Conservation (phyloP, 768 basidiomycete genomes). For the Thelephora aurantiotincta region DNA sequence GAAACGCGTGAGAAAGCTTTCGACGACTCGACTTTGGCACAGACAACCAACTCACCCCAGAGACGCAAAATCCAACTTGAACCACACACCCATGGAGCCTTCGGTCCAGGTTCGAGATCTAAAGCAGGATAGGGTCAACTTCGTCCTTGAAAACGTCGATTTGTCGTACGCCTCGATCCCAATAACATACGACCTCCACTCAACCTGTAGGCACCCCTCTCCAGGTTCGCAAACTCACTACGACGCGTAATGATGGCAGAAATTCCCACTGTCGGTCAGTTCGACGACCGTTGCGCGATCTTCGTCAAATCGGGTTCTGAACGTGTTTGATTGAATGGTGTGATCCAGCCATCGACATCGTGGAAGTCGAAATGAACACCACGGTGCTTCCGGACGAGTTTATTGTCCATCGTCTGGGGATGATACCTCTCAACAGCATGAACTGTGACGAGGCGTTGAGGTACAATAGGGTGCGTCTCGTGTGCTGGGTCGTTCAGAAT, state of each 20-base stretch:
- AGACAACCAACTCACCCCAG: too few species aligned
- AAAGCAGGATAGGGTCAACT: slow-evolving; percentile 76
- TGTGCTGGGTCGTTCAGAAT: neutral
- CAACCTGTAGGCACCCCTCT: slow-evolving; percentile 6
- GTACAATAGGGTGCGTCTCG: slow-evolving; percentile 46
- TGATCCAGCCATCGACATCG: slow-evolving; percentile 83
- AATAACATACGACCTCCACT: neutral
- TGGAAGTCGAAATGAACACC: slow-evolving; percentile 83
- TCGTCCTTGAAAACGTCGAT: slow-evolving; percentile 92
- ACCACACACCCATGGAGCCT: slow-evolving; percentile 27
- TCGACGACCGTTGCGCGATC: neutral
- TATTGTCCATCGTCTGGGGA: slow-evolving; percentile 89
- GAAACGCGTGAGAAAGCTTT: too few species aligned
- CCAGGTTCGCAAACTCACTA: slow-evolving; percentile 33
- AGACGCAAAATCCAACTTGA: too few species aligned
- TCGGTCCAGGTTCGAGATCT: slow-evolving; percentile 74
- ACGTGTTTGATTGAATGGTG: neutral
- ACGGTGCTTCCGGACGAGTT: slow-evolving; percentile 94
- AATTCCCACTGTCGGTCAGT: slow-evolving; percentile 87
- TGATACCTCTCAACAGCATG: slow-evolving; percentile 79
- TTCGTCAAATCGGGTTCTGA: neutral
- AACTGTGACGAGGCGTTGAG: slow-evolving; percentile 84
- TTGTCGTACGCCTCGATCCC: slow-evolving; percentile 52
- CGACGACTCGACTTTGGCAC: too few species aligned
- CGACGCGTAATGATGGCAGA: slow-evolving; percentile 93